Percentiles rank a stretch among this genome's conserved stretches.
Conservation (phyloP, 805 yeast genomes). For the Groenewaldozyma tartarivorans region DNA sequence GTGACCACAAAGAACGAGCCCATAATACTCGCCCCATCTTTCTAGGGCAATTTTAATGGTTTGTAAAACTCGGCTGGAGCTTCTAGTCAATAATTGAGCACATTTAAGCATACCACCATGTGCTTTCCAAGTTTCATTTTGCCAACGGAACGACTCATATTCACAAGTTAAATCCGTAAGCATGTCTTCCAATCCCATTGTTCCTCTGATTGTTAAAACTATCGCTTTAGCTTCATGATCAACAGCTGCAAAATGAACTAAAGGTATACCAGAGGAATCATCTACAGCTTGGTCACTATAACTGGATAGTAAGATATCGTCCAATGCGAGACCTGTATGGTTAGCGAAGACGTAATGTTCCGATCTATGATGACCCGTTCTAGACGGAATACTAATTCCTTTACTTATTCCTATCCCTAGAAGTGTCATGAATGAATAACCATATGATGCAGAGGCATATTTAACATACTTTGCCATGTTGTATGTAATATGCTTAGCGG, state of each 20-base stretch:
- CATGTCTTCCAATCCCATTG: slow-evolving; percentile 26
- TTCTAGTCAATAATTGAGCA: slow-evolving; percentile 19
- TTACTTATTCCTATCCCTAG: slow-evolving; percentile 19
- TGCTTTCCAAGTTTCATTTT: slow-evolving; percentile 20
- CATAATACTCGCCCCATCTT: slow-evolving; percentile 22
- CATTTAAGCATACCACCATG: slow-evolving; percentile 27
- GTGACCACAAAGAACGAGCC: slow-evolving; percentile 27
- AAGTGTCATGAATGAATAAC: slow-evolving; percentile 26
- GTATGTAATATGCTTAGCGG: slow-evolving; percentile 21
- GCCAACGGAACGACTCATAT: slow-evolving; percentile 24
- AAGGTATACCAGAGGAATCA: slow-evolving; percentile 23
- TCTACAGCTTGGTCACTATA: slow-evolving; percentile 20
- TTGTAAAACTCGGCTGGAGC: slow-evolving; percentile 19
- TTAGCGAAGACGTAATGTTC: slow-evolving; percentile 27
- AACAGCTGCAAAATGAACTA: slow-evolving; percentile 24
- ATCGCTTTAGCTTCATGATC: slow-evolving; percentile 25
- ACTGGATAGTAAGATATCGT: slow-evolving; percentile 25
- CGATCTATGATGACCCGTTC: slow-evolving; percentile 17
- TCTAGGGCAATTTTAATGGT: slow-evolving; percentile 21
- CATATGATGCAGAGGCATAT: slow-evolving; percentile 28
- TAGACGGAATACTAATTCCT: slow-evolving; percentile 1
- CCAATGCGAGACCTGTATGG: slow-evolving; percentile 23
- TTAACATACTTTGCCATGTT: slow-evolving; percentile 25
- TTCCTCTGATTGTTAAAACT: slow-evolving; percentile 27
- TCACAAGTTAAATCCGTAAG: slow-evolving; percentile 27